A percentile compares a stretch with the other conserved stretches of the same genome.
Conservation (phyloP, 129 eudicot species). For the Oenanthe sinensis region DNA sequence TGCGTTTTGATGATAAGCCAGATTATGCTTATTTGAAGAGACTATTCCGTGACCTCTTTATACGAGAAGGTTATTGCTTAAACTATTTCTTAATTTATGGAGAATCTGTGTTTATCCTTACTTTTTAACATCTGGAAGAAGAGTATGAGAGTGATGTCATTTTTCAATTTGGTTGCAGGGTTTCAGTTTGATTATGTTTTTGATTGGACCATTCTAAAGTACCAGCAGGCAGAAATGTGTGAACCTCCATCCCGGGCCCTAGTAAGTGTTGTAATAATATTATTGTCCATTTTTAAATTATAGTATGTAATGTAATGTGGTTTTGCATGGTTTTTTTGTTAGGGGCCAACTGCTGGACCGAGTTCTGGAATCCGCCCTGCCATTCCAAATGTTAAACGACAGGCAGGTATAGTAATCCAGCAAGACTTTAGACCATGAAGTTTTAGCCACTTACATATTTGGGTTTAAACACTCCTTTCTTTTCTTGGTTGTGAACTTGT, state of each 20-base stretch:
- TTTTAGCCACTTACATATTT: too few species aligned
- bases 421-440: not conserved
- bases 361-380: constrained; percentile 75
- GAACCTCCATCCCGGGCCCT: constrained; percentile 60
- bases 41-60: constrained; percentile 86
- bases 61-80: constrained; percentile 49
- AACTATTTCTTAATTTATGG: not conserved
- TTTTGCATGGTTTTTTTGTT: constrained; percentile 9
- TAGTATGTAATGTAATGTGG: not conserved
- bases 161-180: constrained; percentile 31
- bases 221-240: constrained; percentile 74
- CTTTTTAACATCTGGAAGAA: not conserved
- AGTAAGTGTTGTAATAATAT: constrained; percentile 34
- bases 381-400: constrained; percentile 45
- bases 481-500: too few species aligned
- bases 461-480: too few species aligned
- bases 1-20: constrained; percentile 87
- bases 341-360: constrained; percentile 69
- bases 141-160: not conserved
- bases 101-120: not conserved
- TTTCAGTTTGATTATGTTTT: constrained; percentile 93
- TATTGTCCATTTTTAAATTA: not conserved
- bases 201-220: constrained; percentile 93
- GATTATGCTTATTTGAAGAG: constrained; percentile 87
- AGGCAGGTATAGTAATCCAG: constrained; percentile 28